Evolutionary conservation across 2,329 filamentous ascomycete species (phyloP).

Genomic region (Westerdykella sp.): DNA sequence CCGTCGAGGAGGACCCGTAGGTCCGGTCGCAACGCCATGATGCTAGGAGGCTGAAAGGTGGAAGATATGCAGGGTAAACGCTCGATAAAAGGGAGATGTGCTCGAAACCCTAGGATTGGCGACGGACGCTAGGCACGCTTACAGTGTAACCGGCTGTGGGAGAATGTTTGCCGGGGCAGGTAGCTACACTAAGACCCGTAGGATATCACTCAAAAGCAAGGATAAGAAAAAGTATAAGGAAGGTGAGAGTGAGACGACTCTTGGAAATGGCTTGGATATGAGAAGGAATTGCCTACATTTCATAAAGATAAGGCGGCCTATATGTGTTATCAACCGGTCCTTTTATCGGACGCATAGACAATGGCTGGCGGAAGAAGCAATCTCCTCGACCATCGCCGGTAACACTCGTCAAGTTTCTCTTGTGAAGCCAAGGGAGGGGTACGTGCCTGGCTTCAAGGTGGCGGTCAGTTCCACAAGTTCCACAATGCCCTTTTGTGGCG

Average conservation of each 20-base stretch:
- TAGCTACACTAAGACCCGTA: conserved; percentile 22
- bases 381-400: not conserved
- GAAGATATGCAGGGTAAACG: conserved; percentile 23
- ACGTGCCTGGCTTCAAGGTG: not conserved
- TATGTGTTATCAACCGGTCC: not conserved
- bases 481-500: not conserved
- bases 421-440: not conserved
- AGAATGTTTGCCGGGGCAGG: conserved; percentile 26
- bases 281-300: not conserved
- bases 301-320: not conserved
- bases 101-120: conserved; percentile 1
- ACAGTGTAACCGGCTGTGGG: conserved; percentile 21
- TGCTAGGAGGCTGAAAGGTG: conserved; percentile 8
- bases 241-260: conserved; percentile 13
- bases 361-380: not conserved
- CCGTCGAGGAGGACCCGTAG: conserved; percentile 29
- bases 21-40: conserved; percentile 20
- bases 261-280: conserved; percentile 15
- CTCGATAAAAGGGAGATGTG: conserved; percentile 16
- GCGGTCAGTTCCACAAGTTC: not conserved
- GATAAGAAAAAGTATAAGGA: conserved; percentile 16
- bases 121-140: conserved; percentile 16
- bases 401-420: not conserved
- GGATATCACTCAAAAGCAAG: conserved; percentile 25
- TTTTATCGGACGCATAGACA: not conserved